Percentiles rank a stretch among this genome's conserved stretches.
phyloP scores from a whole-genome alignment of 2,329 filamentous ascomycete genomes.

The Metarhizium sp. region DNA sequence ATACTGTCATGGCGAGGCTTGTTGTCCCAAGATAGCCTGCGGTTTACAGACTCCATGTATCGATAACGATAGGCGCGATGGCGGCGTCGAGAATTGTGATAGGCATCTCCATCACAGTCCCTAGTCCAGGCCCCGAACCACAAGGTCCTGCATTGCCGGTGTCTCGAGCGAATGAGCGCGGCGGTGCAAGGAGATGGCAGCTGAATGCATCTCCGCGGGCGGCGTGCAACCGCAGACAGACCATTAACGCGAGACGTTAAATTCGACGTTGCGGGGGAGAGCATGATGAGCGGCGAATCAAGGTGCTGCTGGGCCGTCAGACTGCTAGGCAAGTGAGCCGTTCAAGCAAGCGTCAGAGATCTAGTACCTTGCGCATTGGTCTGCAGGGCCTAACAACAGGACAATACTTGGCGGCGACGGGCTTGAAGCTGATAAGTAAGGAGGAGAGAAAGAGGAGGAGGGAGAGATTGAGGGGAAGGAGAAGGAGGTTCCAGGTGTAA shows the following conservation, averaged over 20 bases:
- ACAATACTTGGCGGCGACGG: background rate
- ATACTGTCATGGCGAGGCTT: conserved; percentile 22
- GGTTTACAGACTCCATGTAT: conserved; percentile 34
- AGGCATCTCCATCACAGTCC: conserved; percentile 29
- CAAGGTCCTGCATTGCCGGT: conserved; percentile 29
- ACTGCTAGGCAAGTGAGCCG: background rate
- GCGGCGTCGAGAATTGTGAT: conserved; percentile 34
- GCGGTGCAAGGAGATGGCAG: background rate
- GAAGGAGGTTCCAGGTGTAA: background rate
- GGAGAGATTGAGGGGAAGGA: background rate
- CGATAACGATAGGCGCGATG: conserved; percentile 33
- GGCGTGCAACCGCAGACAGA: conserved; percentile 1
- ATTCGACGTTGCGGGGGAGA: background rate
- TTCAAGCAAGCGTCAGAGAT: background rate
- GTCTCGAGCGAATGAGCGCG: conserved; percentile 2
- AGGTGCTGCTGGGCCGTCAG: background rate
- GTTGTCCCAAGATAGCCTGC: conserved; percentile 37
- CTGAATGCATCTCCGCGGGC: conserved; percentile 1
- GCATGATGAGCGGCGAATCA: background rate
- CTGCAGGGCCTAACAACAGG: background rate
- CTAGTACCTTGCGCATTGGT: background rate
- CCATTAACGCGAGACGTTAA: background rate
- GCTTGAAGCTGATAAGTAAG: background rate
- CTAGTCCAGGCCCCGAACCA: conserved; percentile 39
- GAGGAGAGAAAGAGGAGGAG: background rate